phyloP scores from a whole-genome alignment of 257 asterid genomes.

The Craterostigma plantagineum region DNA sequence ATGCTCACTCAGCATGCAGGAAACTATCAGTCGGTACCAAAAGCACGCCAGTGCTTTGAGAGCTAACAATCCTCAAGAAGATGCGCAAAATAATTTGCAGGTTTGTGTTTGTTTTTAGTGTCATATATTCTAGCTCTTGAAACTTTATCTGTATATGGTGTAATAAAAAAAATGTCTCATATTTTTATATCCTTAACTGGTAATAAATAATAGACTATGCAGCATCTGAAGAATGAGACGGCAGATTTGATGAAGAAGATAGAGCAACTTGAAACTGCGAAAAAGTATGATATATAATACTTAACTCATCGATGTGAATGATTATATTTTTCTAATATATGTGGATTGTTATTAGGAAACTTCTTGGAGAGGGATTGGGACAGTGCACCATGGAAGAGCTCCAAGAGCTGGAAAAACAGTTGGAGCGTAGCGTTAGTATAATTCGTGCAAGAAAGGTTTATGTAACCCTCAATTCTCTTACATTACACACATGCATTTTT shows the following conservation, averaged over 20 bases:
- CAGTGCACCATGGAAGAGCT: conserved; percentile 58
- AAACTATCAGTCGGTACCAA: conserved; percentile 50
- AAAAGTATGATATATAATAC: conserved; percentile 46
- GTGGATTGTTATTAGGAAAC: conserved; percentile 27
- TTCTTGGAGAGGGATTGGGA: conserved; percentile 63
- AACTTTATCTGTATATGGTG: too few species aligned
- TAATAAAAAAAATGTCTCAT: too few species aligned
- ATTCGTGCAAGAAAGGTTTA: conserved; percentile 63
- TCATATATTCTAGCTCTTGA: too few species aligned
- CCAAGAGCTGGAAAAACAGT: conserved; percentile 62
- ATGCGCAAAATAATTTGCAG: conserved; percentile 7
- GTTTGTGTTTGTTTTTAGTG: too few species aligned
- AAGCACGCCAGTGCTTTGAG: conserved; percentile 38
- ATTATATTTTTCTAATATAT: too few species aligned
- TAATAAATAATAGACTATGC: conserved; percentile 7
- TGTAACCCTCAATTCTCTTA: too few species aligned
- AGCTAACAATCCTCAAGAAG: conserved; percentile 28
- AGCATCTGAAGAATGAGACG: conserved; percentile 57
- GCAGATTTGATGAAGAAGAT: conserved; percentile 56
- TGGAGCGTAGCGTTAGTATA: conserved; percentile 50
- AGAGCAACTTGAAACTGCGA: conserved; percentile 65
- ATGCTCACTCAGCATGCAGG: conserved; percentile 36
- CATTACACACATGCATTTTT: too few species aligned
- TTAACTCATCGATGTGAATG: conserved; percentile 5
- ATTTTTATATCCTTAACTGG: too few species aligned